phyloP scores from a whole-genome alignment of 2,329 filamentous ascomycete species.

The Cordyceps sp. region DNA sequence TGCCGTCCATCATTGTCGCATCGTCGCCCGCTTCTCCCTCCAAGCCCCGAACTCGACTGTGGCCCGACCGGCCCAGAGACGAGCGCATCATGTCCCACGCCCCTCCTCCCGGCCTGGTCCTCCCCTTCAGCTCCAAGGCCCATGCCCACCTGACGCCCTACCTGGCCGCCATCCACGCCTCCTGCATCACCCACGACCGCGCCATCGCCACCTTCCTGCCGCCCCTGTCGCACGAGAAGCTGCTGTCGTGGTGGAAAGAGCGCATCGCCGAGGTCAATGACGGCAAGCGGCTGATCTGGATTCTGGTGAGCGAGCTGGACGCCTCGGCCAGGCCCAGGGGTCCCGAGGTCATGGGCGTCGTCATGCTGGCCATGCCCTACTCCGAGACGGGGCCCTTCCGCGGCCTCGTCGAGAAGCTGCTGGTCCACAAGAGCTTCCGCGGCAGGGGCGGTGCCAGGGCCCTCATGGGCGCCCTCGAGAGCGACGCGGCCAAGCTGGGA shows the following conservation, averaged over 20 bases:
- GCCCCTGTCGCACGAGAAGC: constrained; percentile 37
- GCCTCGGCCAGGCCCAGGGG: constrained; percentile 16
- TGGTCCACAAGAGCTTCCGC: constrained; percentile 35
- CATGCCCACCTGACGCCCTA: constrained; percentile 37
- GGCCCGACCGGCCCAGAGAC: no score
- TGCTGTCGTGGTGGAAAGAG: constrained; percentile 39
- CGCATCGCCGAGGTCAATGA: constrained; percentile 28
- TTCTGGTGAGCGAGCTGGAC: constrained; percentile 26
- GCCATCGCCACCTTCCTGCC: constrained; percentile 41
- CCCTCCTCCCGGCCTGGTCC: constrained; percentile 18
- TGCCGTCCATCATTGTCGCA: no score
- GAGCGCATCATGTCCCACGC: constrained; percentile 11
- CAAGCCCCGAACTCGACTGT: no score
- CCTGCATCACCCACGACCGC: constrained; percentile 40
- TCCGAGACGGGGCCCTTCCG: constrained; percentile 40
- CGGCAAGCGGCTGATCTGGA: constrained; percentile 32
- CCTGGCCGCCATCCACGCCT: constrained; percentile 39
- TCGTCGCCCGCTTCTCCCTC: no score
- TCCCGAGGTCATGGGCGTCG: constrained; percentile 34
- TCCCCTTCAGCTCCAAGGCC: constrained; percentile 24
- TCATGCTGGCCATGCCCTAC: constrained; percentile 33
- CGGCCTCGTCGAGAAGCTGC: constrained; percentile 37
- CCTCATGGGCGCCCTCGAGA: constrained; percentile 37
- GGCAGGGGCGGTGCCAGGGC: constrained; percentile 31
- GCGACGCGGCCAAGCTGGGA: constrained; percentile 29